Evolutionary conservation across 1,284 basidiomycete genomes (phyloP), one percentile per base, ranked within the genome.

Genomic region (Fomes fomentarius): DNA sequence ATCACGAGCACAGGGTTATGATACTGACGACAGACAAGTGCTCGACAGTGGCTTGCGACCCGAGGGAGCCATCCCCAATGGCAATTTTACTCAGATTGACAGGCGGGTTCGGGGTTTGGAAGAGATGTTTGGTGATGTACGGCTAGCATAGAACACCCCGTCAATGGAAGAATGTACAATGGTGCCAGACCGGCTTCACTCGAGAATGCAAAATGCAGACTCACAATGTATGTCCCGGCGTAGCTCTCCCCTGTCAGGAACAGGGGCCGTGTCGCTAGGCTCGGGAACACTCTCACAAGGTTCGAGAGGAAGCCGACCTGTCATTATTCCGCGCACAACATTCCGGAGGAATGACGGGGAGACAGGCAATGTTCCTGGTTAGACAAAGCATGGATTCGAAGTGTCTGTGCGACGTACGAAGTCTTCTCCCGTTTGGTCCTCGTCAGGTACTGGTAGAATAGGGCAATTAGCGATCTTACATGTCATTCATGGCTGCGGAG

Each of bases 51-150:
- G 77, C 74, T 30, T 66, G 73, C n/a, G 78, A 73, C 1, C 76
- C 73, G 26, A 87, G 75, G n/a, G 83, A 70, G 3, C 83, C 85
- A 67, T 89, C 84, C 15, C 87, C 87, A 40, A 89, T 88, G 14
- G 79, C 82, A 47, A 89, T 81, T 63, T 83, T 84, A 3, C 76
- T 72, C 38, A 89, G 74, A 4, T 79, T 82, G 31, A 89, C 83
- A 4, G 87, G 87, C 17, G 86, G 84, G 25, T 80, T 78, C 2
- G 75, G 60, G 63, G 79, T 76, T 37, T 74, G 74, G 60, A 88
- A 86, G 61, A 87, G 81, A 17, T 83, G 73, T 69, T 88, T 84
- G 55, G 82, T 72, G 64, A 87, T 89, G 63, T 85, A 86, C 30
- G 87, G 83, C 84, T 86, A 41, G 33, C 33, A 25, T n/a, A 10